Evolutionary conservation across 108 stramenopile genomes (phyloP), one percentile per base, ranked within the genome.

Genomic region (Fragilariopsis cylindrus): DNA sequence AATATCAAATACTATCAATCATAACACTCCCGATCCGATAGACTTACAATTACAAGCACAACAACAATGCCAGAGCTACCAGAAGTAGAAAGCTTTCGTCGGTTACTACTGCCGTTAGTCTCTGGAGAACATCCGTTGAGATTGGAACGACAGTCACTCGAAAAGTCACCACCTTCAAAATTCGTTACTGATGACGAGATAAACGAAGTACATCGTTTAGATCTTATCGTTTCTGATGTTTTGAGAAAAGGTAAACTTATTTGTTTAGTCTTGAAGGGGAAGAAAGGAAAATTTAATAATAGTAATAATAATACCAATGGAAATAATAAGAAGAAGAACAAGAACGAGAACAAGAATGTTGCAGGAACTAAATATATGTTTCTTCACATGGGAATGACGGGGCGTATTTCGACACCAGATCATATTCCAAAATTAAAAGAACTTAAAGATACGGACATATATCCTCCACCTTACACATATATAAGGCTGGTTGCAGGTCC

Each of bases 371-470:
- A 41, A 16, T 84, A 79, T 65, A 55, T 92, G 18, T 85, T 84
- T 12, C 55, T 92, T 18, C 89, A 90, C 80, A 92, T 92, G 92
- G 89, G 87, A 16, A 92, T 92, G 92, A 92, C 92, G 44, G 92
- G 92, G 5, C 71, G 87, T 5, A 88, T 92, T 60, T 85, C 87
- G 3, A 81, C 69, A 16, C 84, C 87, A 18, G n/a, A 58, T 8
- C 21, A 57, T 42, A 68, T 88, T 43, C 81, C 87, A 8, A 53
- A 69, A 57, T 75, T 91, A 18, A 76, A 84, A 73, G 74, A 80
- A 9, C 57, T 91, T n/a, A 57, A 56, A 15, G 73, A 65, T 6
- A 47, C 66, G 2, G 68, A 67, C 42, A 54, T 76, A 3, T 90
- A 85, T 71, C 92, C 92, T 21, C 92, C 89, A 16, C 81, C 80